Base-by-base conservation (phyloP, 257 asterid species). In the Thymus quinquecostatus region DNA sequence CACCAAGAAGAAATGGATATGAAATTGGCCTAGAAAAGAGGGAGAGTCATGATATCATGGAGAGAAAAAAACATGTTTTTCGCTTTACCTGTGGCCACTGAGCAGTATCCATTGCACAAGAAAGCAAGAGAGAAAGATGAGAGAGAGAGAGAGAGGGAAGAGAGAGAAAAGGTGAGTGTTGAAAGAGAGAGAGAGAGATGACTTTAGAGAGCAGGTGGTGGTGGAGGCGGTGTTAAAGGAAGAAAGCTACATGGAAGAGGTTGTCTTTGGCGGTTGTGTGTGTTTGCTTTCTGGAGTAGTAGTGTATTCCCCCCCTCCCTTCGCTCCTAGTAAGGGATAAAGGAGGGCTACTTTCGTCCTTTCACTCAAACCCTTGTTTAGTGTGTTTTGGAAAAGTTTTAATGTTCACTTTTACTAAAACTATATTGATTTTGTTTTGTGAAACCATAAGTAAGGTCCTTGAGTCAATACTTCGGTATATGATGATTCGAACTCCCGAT, bases 41-140 rank as follows among this genome's bases (percentile, higher is more conserved):
- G 83, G 76, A 56, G 79, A 62, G 87, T 82, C 64, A 86, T 88
- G 87, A 85, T 85, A 75, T 72, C 74, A 75, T 67, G 10, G 80
- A 81, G 79, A 76, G 78, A 72, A 85, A n/a, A n/a, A 55, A 69
- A 71, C 65, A 77, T 66, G 79, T 70, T 73, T 76, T 78, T 62
- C 2, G 73, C 70, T 84, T 91, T 92, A 92, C 98, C 98, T 88
- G 98, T 92, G 96, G 92, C 97, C 97, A 92, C 91, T 88, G 90
- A 88, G 89, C 83, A 88, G 87, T 81, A 87, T 92, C 97, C 97
- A 89, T 92, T 69, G 84, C 88, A 82, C 62, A 63, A 77, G 68
- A 61, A 27, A 50, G 57, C 51, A 2, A 36, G 41, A 38, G 53
- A 43, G 59, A 70, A 43, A 14, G n/a, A 66, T 44, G 57, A 65